A percentile compares a stretch with the other conserved stretches of the same genome.
Evolutionary conservation across 2,329 filamentous ascomycete species (phyloP).

Genomic region (Fonsecaea erecta): DNA sequence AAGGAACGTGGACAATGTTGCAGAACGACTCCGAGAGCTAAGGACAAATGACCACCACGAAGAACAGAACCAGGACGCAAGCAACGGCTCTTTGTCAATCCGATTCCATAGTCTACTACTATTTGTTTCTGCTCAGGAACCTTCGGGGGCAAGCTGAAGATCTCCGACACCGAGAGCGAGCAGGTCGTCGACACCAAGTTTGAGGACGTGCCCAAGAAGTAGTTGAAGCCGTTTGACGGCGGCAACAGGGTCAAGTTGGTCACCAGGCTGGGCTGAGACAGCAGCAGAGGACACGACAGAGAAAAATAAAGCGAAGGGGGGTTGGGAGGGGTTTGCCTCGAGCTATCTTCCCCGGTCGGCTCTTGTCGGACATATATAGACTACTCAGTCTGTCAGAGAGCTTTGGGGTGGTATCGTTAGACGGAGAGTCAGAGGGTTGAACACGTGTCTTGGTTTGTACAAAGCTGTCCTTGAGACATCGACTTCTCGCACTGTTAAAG

Average conservation of each 20-base stretch:
- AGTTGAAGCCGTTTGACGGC: slow-evolving; percentile 65
- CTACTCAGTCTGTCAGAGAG: too few species aligned
- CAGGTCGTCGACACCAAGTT: slow-evolving; percentile 53
- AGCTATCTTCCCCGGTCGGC: too few species aligned
- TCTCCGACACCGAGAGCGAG: slow-evolving; percentile 56
- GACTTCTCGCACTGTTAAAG: too few species aligned
- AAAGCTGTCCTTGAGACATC: too few species aligned
- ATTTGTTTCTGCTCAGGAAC: slow-evolving; percentile 11
- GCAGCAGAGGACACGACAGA: background rate
- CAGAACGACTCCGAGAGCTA: slow-evolving; percentile 66
- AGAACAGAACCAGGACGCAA: slow-evolving; percentile 44
- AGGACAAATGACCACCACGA: slow-evolving; percentile 51
- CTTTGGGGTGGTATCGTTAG: too few species aligned
- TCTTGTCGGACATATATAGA: too few species aligned
- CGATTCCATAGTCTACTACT: slow-evolving; percentile 18
- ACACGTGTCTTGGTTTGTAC: too few species aligned
- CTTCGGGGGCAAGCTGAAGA: slow-evolving; percentile 65
- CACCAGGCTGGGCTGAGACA: slow-evolving; percentile 29
- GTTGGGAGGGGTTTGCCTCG: background rate
- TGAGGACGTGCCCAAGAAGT: slow-evolving; percentile 58
- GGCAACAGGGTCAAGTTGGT: slow-evolving; percentile 68
- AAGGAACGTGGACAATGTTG: slow-evolving; percentile 59
- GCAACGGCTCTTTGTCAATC: slow-evolving; percentile 12
- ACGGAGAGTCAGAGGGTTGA: too few species aligned
- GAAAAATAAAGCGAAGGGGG: background rate